Base-by-base conservation (phyloP, 2,329 filamentous ascomycete species). In the Mariannaea sp. region DNA sequence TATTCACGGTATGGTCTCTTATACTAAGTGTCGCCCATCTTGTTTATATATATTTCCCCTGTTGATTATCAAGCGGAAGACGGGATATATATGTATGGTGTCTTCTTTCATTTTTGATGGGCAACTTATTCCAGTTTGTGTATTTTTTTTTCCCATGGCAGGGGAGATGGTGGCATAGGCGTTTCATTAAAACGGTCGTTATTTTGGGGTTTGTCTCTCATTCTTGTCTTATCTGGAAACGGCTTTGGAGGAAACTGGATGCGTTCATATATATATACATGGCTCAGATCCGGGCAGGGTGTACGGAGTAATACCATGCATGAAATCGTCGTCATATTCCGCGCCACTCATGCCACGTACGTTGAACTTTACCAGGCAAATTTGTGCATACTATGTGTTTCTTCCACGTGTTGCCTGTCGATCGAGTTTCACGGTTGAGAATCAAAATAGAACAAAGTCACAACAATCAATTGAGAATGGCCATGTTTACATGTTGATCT, bases 41-140 rank as follows among this genome's bases (percentile, higher is more conserved):
- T 43, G n/a, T n/a, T n/a, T n/a, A n/a, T n/a, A n/a, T 40, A 14
- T 22, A 19, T 48, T 27, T 14, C 38, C 35, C 27, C 45, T 51
- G 44, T 33, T 30, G 30, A 20, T 39, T 27, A 40, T 32, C 33
- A 32, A 39, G 20, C 42, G 17, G 33, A 44, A 32, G 33, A 32
- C 38, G 20, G 51, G 39, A 27, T 53, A 38, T 48, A 48, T 20
- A 42, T 49, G 30, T 16, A 30, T 40, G 20, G 32, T 53, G 50
- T 53, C n/a, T 48, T 49, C 46, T 53, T 56, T 50, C 42, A 59
- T 53, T 58, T 52, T n/a, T n/a, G n/a, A n/a, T n/a, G n/a, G n/a
- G n/a, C n/a, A n/a, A n/a, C n/a, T n/a, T n/a, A n/a, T n/a, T n/a
- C n/a, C n/a, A n/a, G n/a, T n/a, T n/a, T n/a, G n/a, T n/a, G n/a